Evolutionary conservation across 345 rosid species (phyloP).

Genomic region (Aegle marmelos): DNA sequence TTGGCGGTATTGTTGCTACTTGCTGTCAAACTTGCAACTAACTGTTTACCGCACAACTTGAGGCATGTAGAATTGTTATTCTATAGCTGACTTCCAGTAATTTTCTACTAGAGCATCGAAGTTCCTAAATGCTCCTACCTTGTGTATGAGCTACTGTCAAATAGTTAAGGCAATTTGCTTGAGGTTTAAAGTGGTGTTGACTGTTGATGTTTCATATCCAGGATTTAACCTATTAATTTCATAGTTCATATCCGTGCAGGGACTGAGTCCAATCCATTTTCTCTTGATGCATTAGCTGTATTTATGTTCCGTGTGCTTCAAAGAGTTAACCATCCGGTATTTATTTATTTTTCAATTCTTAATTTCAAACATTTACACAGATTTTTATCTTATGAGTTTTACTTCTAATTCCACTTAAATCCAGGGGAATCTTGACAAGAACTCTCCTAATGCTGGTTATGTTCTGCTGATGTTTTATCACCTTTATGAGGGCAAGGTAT

Average conservation of each 20-base stretch:
- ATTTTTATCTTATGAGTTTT: constrained; percentile 17
- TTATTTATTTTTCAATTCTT: constrained; percentile 11
- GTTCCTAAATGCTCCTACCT: neutral
- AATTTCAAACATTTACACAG: constrained; percentile 2
- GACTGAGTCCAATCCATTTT: constrained; percentile 78
- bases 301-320: constrained; percentile 89
- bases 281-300: constrained; percentile 89
- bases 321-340: constrained; percentile 87
- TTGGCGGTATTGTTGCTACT: neutral
- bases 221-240: neutral
- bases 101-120: neutral
- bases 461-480: constrained; percentile 95
- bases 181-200: neutral
- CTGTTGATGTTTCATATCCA: neutral
- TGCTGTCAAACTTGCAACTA: neutral
- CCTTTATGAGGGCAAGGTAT: constrained; percentile 95
- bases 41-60: neutral
- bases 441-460: constrained; percentile 81
- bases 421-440: constrained; percentile 96
- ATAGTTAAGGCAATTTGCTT: neutral
- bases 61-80: neutral
- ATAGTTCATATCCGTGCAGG: constrained; percentile 41
- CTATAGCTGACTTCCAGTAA: too few species aligned
- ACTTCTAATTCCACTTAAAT: constrained; percentile 17
- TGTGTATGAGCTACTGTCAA: neutral